Base-by-base conservation (phyloP, 139 green algal genomes). In the Spirogloea muscicola region DNA sequence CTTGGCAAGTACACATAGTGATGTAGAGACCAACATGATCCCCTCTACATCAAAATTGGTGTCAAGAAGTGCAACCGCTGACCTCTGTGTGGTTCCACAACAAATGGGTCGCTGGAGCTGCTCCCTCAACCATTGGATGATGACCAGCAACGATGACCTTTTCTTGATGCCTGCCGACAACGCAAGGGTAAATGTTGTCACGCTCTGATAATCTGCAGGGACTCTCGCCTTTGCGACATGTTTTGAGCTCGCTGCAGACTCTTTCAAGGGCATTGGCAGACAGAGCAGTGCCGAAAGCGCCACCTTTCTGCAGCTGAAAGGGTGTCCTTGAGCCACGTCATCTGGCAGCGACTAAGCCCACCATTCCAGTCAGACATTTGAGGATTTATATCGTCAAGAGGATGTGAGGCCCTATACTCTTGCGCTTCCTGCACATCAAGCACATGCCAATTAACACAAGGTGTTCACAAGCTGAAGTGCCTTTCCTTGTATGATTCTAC, bases 301-400 rank as follows among this genome's bases (percentile, higher is more conserved):
- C n/a, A n/a, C n/a, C n/a, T n/a, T n/a, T 67, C 65, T 48, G 73
- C 79, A 4, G 40, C 31, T 27, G 7, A 33, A 18, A 85, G 72
- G 29, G 73, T 27, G 9, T 51, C 18, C 3, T 44, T 18, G 44
- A 84, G 64, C 74, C 72, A 86, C 44, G 6, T 58, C 55, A 86
- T 40, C 64, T 89, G 85, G 38, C 52, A 25, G 5, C 49, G 48
- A 34, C 67, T 69, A 1, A 88, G 3, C 29, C 86, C 88, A 9
- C 88, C 88, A 52, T 92, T 92, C 88, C 88, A 92, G 36, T 43
- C 39, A 25, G 46, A 25, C 70, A 88, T 85, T 16, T 91, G 84
- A 0, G 83, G 75, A 41, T 89, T 37, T 29, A 58, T 37, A 13
- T 81, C 40, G 18, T 43, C 75, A 58, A 85, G 21, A 2, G 83